Evolutionary conservation across 2,329 filamentous ascomycete species (phyloP).

Genomic region (Fusarium pilosicola): DNA sequence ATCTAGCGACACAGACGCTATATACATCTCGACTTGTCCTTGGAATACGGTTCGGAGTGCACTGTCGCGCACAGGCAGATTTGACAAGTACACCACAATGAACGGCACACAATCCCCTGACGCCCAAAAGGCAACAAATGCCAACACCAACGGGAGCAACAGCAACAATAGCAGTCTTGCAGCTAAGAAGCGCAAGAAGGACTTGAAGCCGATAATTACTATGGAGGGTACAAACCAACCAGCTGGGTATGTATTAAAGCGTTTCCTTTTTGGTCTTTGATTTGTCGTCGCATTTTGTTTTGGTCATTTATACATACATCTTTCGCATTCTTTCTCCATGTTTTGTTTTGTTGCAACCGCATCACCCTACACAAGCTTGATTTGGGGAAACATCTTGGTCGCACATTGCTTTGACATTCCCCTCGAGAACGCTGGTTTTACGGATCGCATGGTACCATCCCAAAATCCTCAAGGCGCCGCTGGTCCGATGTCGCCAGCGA

Average conservation of each 20-base stretch:
- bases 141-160: slow-evolving; percentile 44
- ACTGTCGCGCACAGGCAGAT: slow-evolving; percentile 12
- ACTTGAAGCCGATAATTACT: slow-evolving; percentile 80
- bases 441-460: background rate
- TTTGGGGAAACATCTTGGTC: background rate
- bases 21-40: background rate
- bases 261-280: slow-evolving; percentile 2
- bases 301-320: background rate
- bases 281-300: background rate
- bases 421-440: background rate
- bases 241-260: slow-evolving; percentile 50
- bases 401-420: background rate
- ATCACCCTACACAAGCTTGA: background rate
- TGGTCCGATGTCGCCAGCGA: slow-evolving; percentile 3
- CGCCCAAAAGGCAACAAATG: slow-evolving; percentile 45
- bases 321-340: background rate
- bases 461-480: background rate
- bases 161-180: slow-evolving; percentile 43
- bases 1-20: slow-evolving; percentile 9
- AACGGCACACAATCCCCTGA: slow-evolving; percentile 46
- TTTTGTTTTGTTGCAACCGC: background rate
- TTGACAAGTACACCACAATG: slow-evolving; percentile 30
- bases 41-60: background rate
- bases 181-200: slow-evolving; percentile 79
- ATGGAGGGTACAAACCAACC: slow-evolving; percentile 62